Evolutionary conservation across 305 asterid genomes (phyloP), one percentile per base, ranked within the genome.

Genomic region (Withania somnifera): DNA sequence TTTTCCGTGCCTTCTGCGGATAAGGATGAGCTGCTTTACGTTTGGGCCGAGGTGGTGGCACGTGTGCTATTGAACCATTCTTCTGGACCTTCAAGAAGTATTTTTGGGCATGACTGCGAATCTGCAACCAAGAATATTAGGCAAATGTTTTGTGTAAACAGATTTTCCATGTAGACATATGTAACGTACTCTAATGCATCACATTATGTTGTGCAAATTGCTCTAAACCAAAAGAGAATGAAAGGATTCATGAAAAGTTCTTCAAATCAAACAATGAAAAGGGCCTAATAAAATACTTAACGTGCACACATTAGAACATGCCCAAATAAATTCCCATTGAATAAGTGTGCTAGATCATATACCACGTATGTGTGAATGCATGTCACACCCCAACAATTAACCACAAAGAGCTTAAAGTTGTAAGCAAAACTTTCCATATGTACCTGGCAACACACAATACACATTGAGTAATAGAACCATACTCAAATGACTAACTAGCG

Each of bases 11-110:
- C 90, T 95, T 95, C 81, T 95, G 99, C 6, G 99, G 99, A 86
- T 95, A 95, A 50, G 99, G 98, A 89, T 95, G 99, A 87, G 97
- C 76, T 26, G 99, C 96, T 93, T 95, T 95, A 75, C 99, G 96
- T 91, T 95, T 95, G n/a, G 99, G 99, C 78, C 98, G 99, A 84
- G 99, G 99, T 52, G 99, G 99, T 67, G 99, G 99, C 51, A 95
- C 97, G 80, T 95, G 98, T 51, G 99, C 98, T 38, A 76, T 85
- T 68, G 98, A 86, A 80, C 99, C 98, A 84, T 95, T 95, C 92
- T 95, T 95, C 79, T 95, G 98, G 84, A 95, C 97, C 90, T 95
- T 95, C 76, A 94, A 85, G 87, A 95, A 94, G 89, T 95, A 95
- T 83, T 95, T 95, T 82, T 95, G 99, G 14, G 99, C 99, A 88